Percentiles rank a stretch among this genome's conserved stretches.
phyloP scores from a whole-genome alignment of 495 filamentous ascomycete species.

The Penicillium chermesinum region DNA sequence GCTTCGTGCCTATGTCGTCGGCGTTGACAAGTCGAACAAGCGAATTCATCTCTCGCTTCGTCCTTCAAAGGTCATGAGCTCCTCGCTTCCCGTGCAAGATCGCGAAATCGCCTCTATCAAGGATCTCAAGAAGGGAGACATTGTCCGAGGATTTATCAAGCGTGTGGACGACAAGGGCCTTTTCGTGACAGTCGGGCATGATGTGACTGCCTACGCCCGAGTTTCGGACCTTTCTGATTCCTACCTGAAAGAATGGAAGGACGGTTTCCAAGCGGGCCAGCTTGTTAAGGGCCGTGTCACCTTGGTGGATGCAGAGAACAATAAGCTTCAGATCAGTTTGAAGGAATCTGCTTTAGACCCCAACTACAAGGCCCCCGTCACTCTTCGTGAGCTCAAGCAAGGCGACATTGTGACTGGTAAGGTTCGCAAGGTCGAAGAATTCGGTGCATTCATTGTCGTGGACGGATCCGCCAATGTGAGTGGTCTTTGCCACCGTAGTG shows the following conservation, averaged over 20 bases:
- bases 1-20: constrained; percentile 73
- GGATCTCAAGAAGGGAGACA: constrained; percentile 70
- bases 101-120: constrained; percentile 63
- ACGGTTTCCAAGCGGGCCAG: constrained; percentile 77
- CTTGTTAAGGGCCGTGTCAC: constrained; percentile 83
- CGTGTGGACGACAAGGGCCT: constrained; percentile 80
- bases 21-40: constrained; percentile 79
- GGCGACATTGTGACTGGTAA: constrained; percentile 83
- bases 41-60: constrained; percentile 73
- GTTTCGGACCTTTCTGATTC: constrained; percentile 85
- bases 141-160: constrained; percentile 85
- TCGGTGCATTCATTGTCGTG: constrained; percentile 87
- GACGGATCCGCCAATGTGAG: constrained; percentile 81
- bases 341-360: constrained; percentile 79
- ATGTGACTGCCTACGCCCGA: constrained; percentile 74
- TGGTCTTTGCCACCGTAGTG: constrained; percentile 83
- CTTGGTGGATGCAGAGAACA: constrained; percentile 54
- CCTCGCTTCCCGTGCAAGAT: constrained; percentile 76
- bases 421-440: constrained; percentile 87
- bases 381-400: constrained; percentile 64
- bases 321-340: constrained; percentile 77
- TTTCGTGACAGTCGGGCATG: constrained; percentile 72
- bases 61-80: constrained; percentile 82
- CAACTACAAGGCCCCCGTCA: constrained; percentile 63
- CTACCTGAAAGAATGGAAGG: constrained; percentile 94